Conservation (phyloP, 805 yeast species). For the Torulaspora microellipsoides region DNA sequence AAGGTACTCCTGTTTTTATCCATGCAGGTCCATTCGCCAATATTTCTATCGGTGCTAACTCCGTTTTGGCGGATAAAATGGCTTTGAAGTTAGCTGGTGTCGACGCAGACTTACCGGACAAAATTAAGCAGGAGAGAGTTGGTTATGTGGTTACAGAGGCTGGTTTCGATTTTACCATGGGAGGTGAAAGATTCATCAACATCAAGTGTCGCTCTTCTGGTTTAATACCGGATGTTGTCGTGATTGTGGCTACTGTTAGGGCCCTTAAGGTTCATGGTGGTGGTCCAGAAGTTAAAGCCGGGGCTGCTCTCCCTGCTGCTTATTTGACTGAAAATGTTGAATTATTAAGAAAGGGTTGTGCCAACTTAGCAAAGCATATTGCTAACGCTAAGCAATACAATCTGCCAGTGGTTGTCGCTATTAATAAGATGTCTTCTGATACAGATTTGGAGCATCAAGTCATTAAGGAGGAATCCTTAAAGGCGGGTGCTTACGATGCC, state of each 20-base stretch:
- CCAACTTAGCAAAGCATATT: constrained; percentile 74
- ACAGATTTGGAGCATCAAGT: constrained; percentile 63
- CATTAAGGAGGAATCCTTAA: constrained; percentile 60
- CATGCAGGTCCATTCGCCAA: constrained; percentile 91
- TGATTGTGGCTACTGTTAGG: constrained; percentile 78
- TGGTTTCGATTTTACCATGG: constrained; percentile 88
- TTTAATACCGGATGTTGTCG: constrained; percentile 68
- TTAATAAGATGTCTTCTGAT: constrained; percentile 74
- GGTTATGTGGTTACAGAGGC: constrained; percentile 86
- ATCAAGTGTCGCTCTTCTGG: constrained; percentile 83
- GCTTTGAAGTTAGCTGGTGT: constrained; percentile 78
- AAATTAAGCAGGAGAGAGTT: constrained; percentile 45
- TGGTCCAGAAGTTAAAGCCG: constrained; percentile 84
- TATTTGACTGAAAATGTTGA: constrained; percentile 69
- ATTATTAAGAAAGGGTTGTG: constrained; percentile 62
- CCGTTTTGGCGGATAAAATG: constrained; percentile 74
- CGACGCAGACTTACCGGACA: constrained; percentile 41
- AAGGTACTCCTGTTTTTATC: constrained; percentile 82
- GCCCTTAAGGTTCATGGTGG: constrained; percentile 86
- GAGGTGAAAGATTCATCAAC: constrained; percentile 82
- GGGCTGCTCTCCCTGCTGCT: constrained; percentile 70
- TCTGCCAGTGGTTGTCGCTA: constrained; percentile 76
- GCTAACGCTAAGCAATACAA: constrained; percentile 67
- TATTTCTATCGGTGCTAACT: constrained; percentile 81
- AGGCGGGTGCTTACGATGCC: constrained; percentile 77